Percentiles rank a stretch among this genome's conserved stretches.
These are phyloP conservation scores for Ulvella scutata DNA, from an alignment of 139 green algal genomes.

Conservation along the genomic window DNA sequence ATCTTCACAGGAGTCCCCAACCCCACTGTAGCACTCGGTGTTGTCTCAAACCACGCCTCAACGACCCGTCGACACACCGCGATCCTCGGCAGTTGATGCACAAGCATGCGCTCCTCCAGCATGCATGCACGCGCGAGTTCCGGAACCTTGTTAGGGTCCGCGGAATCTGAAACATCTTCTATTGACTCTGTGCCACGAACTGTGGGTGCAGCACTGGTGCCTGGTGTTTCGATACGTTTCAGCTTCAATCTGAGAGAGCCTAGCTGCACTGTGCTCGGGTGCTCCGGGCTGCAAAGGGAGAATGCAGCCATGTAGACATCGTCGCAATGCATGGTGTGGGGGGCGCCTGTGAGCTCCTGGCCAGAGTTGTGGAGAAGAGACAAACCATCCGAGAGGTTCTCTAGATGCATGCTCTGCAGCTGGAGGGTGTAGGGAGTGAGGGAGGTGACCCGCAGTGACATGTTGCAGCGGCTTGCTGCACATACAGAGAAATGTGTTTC, in stretches of 20 bases:
- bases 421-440: not conserved
- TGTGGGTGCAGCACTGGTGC: not conserved
- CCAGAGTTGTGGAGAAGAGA: not conserved
- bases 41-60: not conserved
- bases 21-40: not conserved
- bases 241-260: not conserved
- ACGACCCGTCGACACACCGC: not conserved
- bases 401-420: not conserved
- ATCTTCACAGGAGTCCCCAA: not conserved
- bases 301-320: not conserved
- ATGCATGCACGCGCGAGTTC: not conserved
- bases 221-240: not conserved
- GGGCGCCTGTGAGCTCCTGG: not conserved
- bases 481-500: not conserved
- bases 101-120: not conserved
- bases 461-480: not conserved
- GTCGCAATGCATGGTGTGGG: not conserved
- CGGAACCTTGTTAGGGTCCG: not conserved
- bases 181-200: not conserved
- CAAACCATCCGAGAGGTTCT: not conserved
- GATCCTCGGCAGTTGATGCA: not conserved
- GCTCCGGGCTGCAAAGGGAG: not conserved
- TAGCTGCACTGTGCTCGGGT: not conserved
- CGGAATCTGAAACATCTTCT: not conserved
- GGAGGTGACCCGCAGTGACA: not conserved